Conservation (phyloP, 108 stramenopile genomes). For the Pseudonitzschia pungens region DNA sequence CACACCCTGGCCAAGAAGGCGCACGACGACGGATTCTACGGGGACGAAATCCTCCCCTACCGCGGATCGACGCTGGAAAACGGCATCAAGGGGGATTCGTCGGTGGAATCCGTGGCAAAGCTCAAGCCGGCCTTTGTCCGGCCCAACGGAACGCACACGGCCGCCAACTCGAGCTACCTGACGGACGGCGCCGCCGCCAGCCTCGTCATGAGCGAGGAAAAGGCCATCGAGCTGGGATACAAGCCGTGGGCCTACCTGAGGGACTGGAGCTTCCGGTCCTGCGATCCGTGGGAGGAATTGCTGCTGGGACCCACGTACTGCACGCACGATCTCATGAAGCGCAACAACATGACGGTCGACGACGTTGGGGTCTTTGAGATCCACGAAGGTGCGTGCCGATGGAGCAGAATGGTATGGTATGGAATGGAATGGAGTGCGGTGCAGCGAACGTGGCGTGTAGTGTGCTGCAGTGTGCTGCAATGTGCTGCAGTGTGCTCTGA, state of each 20-base stretch:
- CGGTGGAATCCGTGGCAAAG: conserved; percentile 87
- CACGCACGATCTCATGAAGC: conserved; percentile 73
- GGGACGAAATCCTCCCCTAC: conserved; percentile 89
- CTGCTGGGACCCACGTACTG: conserved; percentile 93
- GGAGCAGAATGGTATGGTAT: not conserved
- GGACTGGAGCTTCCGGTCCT: conserved; percentile 94
- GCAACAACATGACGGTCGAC: conserved; percentile 75
- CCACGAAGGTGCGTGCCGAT: conserved; percentile 71
- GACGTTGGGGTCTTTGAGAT: conserved; percentile 98
- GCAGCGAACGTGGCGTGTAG: no score
- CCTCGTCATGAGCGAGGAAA: conserved; percentile 92
- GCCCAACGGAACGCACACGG: conserved; percentile 98
- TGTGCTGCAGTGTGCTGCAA: no score
- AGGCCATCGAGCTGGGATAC: conserved; percentile 93
- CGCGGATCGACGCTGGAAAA: conserved; percentile 90
- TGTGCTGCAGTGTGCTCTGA: no score
- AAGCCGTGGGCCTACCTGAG: conserved; percentile 91
- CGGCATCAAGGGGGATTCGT: conserved; percentile 94
- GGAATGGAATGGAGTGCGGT: no score
- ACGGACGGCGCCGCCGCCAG: conserved; percentile 97
- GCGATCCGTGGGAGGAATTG: conserved; percentile 98
- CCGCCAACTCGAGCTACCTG: conserved; percentile 95
- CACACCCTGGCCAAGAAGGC: conserved; percentile 91
- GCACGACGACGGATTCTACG: conserved; percentile 91
- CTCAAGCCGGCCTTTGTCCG: conserved; percentile 98